Evolutionary conservation across 805 yeast genomes (phyloP).

Genomic region (Ogataea naganishii): DNA sequence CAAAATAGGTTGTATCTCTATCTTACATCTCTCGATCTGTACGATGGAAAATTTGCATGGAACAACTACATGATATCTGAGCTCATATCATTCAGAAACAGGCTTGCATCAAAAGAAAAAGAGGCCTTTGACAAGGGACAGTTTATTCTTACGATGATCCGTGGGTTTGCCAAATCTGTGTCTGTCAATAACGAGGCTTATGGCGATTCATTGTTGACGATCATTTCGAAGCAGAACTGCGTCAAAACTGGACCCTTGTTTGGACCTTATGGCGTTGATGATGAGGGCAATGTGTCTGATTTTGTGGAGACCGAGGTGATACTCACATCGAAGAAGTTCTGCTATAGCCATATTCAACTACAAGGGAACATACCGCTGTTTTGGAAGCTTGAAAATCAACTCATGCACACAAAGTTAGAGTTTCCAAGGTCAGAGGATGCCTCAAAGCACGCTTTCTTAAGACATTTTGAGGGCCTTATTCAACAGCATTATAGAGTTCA

Average conservation of each 20-base stretch:
- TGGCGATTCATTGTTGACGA: slow-evolving; percentile 32
- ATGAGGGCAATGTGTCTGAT: slow-evolving; percentile 43
- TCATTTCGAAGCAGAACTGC: slow-evolving; percentile 45
- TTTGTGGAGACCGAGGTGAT: slow-evolving; percentile 45
- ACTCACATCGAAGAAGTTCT: slow-evolving; percentile 29
- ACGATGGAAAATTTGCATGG: slow-evolving; percentile 42
- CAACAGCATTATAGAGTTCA: slow-evolving; percentile 41
- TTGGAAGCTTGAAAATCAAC: slow-evolving; percentile 42
- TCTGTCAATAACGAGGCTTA: slow-evolving; percentile 17
- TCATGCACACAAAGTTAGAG: slow-evolving; percentile 34
- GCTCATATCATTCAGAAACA: slow-evolving; percentile 34
- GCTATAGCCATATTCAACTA: slow-evolving; percentile 35
- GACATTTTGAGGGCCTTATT: slow-evolving; percentile 40
- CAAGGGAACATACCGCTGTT: slow-evolving; percentile 49
- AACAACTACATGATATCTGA: slow-evolving; percentile 38
- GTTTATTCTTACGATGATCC: slow-evolving; percentile 36
- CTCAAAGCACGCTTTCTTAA: slow-evolving; percentile 39
- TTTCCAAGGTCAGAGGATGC: slow-evolving; percentile 47
- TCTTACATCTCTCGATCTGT: slow-evolving; percentile 27
- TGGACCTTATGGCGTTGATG: slow-evolving; percentile 53
- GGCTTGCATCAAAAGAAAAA: slow-evolving; percentile 33
- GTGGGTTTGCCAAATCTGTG: slow-evolving; percentile 41
- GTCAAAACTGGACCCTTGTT: slow-evolving; percentile 37
- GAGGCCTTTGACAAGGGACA: slow-evolving; percentile 34
- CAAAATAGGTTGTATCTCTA: slow-evolving; percentile 11